Conservation (phyloP, 1,284 basidiomycete genomes). For the Cryptococcus sp. region DNA sequence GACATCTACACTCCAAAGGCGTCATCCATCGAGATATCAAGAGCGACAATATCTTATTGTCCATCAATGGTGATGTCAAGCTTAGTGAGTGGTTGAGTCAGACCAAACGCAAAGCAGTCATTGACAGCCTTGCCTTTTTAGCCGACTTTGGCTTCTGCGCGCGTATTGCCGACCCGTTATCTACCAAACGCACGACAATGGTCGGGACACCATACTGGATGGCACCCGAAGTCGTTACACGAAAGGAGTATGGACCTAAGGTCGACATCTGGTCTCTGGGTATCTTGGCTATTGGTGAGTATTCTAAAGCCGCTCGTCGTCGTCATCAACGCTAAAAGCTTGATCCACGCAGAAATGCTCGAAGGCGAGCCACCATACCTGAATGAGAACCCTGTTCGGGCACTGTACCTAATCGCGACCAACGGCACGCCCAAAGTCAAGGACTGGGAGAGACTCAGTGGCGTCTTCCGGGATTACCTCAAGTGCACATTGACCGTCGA, state of each 20-base stretch:
- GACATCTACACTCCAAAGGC: slow-evolving; percentile 89
- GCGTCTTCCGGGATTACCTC: slow-evolving; percentile 89
- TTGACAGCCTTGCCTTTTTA: slow-evolving; percentile 44
- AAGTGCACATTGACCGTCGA: slow-evolving; percentile 90
- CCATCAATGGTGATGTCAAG: slow-evolving; percentile 93
- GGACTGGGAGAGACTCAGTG: slow-evolving; percentile 85
- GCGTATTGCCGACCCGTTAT: slow-evolving; percentile 85
- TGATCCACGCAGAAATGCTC: slow-evolving; percentile 78
- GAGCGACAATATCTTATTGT: slow-evolving; percentile 92
- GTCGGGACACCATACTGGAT: slow-evolving; percentile 99
- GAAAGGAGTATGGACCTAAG: slow-evolving; percentile 98
- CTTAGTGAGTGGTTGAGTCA: slow-evolving; percentile 68
- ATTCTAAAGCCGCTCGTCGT: slow-evolving; percentile 1
- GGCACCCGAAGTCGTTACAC: slow-evolving; percentile 97
- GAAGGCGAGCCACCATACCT: slow-evolving; percentile 98
- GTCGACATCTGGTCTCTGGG: slow-evolving; percentile 98
- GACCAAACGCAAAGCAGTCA: neutral
- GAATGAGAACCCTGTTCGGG: slow-evolving; percentile 94
- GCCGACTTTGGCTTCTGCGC: slow-evolving; percentile 99
- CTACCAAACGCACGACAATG: slow-evolving; percentile 98
- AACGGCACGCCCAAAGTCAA: slow-evolving; percentile 98
- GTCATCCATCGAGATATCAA: slow-evolving; percentile 99
- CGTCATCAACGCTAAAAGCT: slow-evolving; percentile 17
- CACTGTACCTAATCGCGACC: slow-evolving; percentile 93
- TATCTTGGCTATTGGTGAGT: slow-evolving; percentile 95